These are phyloP conservation scores for Blastobotrys capitulatus DNA, from an alignment of 1,139 yeast genomes.

Conservation along the genomic window DNA sequence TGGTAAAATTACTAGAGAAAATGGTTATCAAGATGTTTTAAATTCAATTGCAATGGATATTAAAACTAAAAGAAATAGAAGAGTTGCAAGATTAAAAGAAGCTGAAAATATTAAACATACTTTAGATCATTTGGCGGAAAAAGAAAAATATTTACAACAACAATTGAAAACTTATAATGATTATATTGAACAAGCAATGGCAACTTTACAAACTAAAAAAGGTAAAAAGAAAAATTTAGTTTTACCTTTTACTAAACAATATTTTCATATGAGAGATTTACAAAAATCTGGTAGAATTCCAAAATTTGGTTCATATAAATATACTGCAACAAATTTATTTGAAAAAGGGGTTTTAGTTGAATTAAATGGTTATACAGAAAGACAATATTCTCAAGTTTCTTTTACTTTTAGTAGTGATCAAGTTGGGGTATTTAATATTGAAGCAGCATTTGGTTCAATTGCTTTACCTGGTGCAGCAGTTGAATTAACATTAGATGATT, in stretches of 20 bases:
- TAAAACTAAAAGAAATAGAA: slow-evolving; percentile 66
- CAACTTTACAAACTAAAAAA: slow-evolving; percentile 51
- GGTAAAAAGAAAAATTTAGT: slow-evolving; percentile 45
- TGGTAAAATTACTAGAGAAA: slow-evolving; percentile 59
- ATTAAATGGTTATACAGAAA: slow-evolving; percentile 43
- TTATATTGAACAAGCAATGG: slow-evolving; percentile 63
- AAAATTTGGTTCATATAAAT: slow-evolving; percentile 77
- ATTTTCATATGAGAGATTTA: slow-evolving; percentile 69
- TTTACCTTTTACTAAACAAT: slow-evolving; percentile 71
- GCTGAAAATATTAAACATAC: slow-evolving; percentile 57
- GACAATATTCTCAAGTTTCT: slow-evolving; percentile 60
- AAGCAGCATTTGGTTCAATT: slow-evolving; percentile 49
- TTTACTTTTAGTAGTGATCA: slow-evolving; percentile 74
- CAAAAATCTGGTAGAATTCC: slow-evolving; percentile 65
- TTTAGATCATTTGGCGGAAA: slow-evolving; percentile 52
- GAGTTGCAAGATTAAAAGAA: slow-evolving; percentile 58
- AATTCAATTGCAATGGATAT: slow-evolving; percentile 85
- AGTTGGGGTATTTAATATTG: slow-evolving; percentile 67
- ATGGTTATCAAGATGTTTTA: slow-evolving; percentile 72
- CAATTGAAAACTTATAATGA: slow-evolving; percentile 62
- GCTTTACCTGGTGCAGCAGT: slow-evolving; percentile 48
- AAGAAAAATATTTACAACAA: slow-evolving; percentile 54
- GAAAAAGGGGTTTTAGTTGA: slow-evolving; percentile 67
- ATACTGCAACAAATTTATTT: slow-evolving; percentile 66
- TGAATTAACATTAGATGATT: slow-evolving; percentile 57